phyloP scores from a whole-genome alignment of 2,329 filamentous ascomycete genomes.

The Mycosphaerella arachidis region DNA sequence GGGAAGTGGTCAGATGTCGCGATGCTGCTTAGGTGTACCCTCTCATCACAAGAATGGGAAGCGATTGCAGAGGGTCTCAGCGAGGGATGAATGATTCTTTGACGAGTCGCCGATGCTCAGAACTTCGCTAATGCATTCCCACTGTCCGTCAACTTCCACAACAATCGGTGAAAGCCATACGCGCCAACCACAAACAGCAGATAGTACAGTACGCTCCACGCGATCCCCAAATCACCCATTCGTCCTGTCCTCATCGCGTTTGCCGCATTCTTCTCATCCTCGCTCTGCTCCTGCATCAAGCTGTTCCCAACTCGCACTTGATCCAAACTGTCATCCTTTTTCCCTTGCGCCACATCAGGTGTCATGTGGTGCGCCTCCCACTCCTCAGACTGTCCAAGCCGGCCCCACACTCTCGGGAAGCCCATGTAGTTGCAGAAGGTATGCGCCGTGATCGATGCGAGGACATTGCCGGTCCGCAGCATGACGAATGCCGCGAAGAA shows the following conservation, averaged over 20 bases:
- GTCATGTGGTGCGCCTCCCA: conserved; percentile 26
- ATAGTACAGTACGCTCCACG: conserved; percentile 79
- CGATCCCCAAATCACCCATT: conserved; percentile 37
- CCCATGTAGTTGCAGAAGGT: conserved; percentile 92
- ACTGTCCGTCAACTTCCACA: conserved; percentile 71
- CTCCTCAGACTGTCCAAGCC: conserved; percentile 54
- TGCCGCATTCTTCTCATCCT: conserved; percentile 37
- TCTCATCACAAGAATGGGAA: too few species aligned
- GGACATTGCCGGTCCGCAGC: conserved; percentile 75
- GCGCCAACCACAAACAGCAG: conserved; percentile 67
- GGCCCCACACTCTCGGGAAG: conserved; percentile 78
- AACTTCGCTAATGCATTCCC: conserved; percentile 43
- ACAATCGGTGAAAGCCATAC: conserved; percentile 61
- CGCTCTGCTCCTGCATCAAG: conserved; percentile 18
- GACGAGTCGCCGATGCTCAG: not conserved
- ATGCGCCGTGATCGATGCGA: conserved; percentile 71
- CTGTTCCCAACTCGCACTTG: conserved; percentile 15
- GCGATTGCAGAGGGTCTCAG: too few species aligned
- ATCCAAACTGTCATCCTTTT: conserved; percentile 22
- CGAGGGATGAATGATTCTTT: too few species aligned
- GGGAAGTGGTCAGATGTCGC: too few species aligned
- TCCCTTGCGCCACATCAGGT: conserved; percentile 30
- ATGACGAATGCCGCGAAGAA: conserved; percentile 89
- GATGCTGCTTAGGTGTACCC: too few species aligned
- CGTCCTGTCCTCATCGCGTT: conserved; percentile 20